Percentiles rank a stretch among this genome's conserved stretches.
Evolutionary conservation across 2,329 filamentous ascomycete genomes (phyloP).

Genomic region (Curvularia eragrostidis): DNA sequence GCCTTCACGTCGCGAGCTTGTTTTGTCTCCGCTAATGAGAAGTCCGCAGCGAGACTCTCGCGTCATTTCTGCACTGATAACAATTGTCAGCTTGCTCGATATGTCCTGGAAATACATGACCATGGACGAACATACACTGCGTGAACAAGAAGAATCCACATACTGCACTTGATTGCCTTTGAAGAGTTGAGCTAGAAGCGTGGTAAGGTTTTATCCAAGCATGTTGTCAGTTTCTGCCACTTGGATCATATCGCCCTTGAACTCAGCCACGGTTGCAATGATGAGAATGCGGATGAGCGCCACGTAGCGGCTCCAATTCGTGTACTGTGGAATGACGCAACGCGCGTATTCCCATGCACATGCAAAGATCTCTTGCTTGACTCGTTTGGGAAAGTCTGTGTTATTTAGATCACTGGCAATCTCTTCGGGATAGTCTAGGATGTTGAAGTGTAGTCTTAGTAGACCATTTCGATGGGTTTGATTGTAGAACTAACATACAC

Average conservation of each 20-base stretch:
- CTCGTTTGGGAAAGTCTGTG: background rate
- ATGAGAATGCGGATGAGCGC: slow-evolving; percentile 28
- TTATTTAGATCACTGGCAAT: background rate
- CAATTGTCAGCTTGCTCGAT: background rate
- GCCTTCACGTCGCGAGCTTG: slow-evolving; percentile 16
- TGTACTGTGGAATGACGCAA: slow-evolving; percentile 31
- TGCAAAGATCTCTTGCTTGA: slow-evolving; percentile 23
- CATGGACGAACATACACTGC: background rate
- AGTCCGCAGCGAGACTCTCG: slow-evolving; percentile 27
- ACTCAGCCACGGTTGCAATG: slow-evolving; percentile 31
- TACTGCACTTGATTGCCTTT: background rate
- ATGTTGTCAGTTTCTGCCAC: background rate
- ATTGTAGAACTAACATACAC: slow-evolving; percentile 1
- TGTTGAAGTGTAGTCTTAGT: background rate
- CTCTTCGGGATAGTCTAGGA: background rate
- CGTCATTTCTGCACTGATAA: slow-evolving; percentile 15
- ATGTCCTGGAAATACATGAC: too few relatives aligned
- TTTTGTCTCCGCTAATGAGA: slow-evolving; percentile 24
- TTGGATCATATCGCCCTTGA: slow-evolving; percentile 23
- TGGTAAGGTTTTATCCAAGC: background rate
- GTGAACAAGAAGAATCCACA: background rate
- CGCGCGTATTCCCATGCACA: slow-evolving; percentile 32
- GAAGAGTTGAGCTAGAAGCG: background rate
- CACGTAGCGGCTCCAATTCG: slow-evolving; percentile 30
- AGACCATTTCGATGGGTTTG: background rate